Conservation (phyloP, 805 yeast genomes). For the Saccharomycopsis babjevae region DNA sequence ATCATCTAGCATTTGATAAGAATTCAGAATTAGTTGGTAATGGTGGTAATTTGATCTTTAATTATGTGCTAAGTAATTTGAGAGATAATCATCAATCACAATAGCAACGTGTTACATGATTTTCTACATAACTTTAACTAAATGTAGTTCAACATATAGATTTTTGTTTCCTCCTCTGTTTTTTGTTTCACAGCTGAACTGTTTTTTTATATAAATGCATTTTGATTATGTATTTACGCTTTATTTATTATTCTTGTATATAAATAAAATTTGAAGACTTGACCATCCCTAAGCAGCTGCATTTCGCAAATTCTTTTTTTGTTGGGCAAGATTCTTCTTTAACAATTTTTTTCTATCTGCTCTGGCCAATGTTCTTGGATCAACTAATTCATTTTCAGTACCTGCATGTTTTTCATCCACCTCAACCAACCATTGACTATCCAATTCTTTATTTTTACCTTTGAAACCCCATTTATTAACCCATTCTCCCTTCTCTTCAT, state of each 20-base stretch:
- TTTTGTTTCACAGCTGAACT: not conserved
- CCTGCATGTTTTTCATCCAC: constrained; percentile 64
- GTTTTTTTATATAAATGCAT: not conserved
- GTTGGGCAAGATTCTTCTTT: constrained; percentile 78
- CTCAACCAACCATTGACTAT: constrained; percentile 93
- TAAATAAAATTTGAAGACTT: not conserved
- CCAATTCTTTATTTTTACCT: constrained; percentile 81
- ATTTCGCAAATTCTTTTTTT: constrained; percentile 54
- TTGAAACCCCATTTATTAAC: constrained; percentile 97
- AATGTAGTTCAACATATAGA: not conserved
- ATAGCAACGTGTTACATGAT: not conserved
- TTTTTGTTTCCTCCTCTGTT: not conserved
- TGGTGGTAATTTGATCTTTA: constrained; percentile 14
- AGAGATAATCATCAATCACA: not conserved
- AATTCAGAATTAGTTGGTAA: constrained; percentile 16
- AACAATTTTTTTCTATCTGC: constrained; percentile 75
- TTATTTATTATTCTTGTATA: not conserved
- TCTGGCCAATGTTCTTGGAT: constrained; percentile 77
- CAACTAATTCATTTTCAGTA: constrained; percentile 56
- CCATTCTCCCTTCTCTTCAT: constrained; percentile 90
- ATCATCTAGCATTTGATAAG: not conserved
- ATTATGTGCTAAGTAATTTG: constrained; percentile 1
- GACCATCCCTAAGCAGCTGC: not conserved
- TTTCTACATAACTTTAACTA: not conserved
- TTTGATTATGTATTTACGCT: not conserved